Conservation (phyloP, 2,329 filamentous ascomycete species). For the Aspergillus sp. region DNA sequence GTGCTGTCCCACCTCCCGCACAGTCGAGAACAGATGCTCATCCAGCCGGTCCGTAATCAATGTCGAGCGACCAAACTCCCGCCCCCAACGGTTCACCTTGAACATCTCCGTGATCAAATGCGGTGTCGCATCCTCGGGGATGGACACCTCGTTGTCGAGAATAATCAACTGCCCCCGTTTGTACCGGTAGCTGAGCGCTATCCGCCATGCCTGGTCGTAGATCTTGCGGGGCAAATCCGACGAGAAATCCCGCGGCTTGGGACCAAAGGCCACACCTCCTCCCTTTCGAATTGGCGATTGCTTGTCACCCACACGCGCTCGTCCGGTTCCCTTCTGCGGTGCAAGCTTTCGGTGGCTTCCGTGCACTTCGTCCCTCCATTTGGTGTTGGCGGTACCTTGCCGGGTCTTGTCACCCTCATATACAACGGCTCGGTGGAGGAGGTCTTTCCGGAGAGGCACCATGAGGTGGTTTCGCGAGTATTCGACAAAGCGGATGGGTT, state of each 20-base stretch:
- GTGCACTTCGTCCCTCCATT: conserved; percentile 73
- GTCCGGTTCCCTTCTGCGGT: conserved; percentile 78
- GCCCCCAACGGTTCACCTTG: conserved; percentile 60
- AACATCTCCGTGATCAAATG: conserved; percentile 62
- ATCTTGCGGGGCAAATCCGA: conserved; percentile 78
- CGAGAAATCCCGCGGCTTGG: conserved; percentile 81
- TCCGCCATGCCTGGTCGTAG: conserved; percentile 93
- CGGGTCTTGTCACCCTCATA: conserved; percentile 87
- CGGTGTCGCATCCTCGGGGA: conserved; percentile 46
- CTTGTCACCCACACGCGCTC: conserved; percentile 68
- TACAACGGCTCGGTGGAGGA: conserved; percentile 83
- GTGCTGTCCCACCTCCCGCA: conserved; percentile 56
- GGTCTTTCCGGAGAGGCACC: conserved; percentile 79
- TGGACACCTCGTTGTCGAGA: conserved; percentile 66
- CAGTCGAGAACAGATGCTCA: conserved; percentile 56
- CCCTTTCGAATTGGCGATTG: conserved; percentile 76
- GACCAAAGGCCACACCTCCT: conserved; percentile 84
- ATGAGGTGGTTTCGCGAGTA: conserved; percentile 78
- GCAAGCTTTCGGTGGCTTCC: conserved; percentile 75
- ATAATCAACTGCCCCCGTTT: conserved; percentile 78
- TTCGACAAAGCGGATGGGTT: conserved; percentile 67
- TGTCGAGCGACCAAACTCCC: conserved; percentile 59
- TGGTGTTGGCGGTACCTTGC: conserved; percentile 74
- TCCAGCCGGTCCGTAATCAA: conserved; percentile 60
- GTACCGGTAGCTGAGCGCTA: conserved; percentile 85